These are phyloP conservation scores for Phytophthora cryptogea DNA, from an alignment of 352 stramenopile species.

Conservation along the genomic window DNA sequence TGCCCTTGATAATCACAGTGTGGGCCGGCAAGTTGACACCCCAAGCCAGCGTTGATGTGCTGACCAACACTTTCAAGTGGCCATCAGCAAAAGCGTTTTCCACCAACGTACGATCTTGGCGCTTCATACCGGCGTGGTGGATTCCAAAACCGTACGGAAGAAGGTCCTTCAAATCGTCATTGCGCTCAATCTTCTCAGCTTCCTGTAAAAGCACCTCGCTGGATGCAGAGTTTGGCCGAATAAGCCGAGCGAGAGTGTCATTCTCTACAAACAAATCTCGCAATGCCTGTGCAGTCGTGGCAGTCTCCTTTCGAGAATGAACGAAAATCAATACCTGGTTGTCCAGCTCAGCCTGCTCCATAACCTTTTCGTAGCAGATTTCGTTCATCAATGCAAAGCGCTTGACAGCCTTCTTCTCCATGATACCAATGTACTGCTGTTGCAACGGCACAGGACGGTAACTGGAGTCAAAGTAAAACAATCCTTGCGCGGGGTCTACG, in stretches of 20 bases:
- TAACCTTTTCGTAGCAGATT: constrained; percentile 99
- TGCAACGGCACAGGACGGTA: constrained; percentile 99
- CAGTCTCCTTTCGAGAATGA: constrained; percentile 98
- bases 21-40: constrained; percentile 99
- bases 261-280: constrained; percentile 95
- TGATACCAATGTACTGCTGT: constrained; percentile 99
- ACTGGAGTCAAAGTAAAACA: constrained; percentile 99
- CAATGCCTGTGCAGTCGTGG: constrained; percentile 96
- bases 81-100: constrained; percentile 98
- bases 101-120: constrained; percentile 96
- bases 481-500: constrained; percentile 96
- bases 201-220: constrained; percentile 95
- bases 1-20: constrained; percentile 99
- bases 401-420: constrained; percentile 99
- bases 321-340: constrained; percentile 99
- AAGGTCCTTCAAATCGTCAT: constrained; percentile 98
- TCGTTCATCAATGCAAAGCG: constrained; percentile 99
- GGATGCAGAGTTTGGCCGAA: constrained; percentile 84
- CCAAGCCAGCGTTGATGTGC: constrained; percentile 99
- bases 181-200: constrained; percentile 91
- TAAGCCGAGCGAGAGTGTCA: constrained; percentile 93
- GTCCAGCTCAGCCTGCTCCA: constrained; percentile 92
- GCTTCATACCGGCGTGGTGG: constrained; percentile 98
- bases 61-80: constrained; percentile 97
- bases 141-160: constrained; percentile 99